phyloP scores from a whole-genome alignment of 1,284 basidiomycete genomes.

The Ustilago loliicola region DNA sequence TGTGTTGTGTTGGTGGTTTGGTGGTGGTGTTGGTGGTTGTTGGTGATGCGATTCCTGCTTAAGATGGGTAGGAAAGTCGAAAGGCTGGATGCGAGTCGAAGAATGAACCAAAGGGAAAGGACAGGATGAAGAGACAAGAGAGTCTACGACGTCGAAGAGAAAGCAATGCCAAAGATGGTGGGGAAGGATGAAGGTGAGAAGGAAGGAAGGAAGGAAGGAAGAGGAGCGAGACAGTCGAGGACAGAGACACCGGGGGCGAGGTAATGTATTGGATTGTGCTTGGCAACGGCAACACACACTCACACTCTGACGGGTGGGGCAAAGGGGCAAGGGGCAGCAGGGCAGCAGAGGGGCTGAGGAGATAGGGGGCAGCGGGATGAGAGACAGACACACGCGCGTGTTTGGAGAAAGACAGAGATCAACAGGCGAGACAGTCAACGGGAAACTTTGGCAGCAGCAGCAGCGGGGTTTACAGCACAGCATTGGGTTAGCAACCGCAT shows the following conservation, averaged over 20 bases:
- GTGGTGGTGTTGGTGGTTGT: conserved; percentile 10
- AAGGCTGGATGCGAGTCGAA: conserved; percentile 11
- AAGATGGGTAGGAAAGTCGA: conserved; percentile 1
- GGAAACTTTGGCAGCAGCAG: neutral
- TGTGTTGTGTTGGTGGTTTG: conserved; percentile 1
- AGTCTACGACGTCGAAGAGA: conserved; percentile 7
- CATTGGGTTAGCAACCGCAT: neutral
- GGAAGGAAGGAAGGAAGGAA: conserved; percentile 14
- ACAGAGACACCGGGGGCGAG: conserved; percentile 7
- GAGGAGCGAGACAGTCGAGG: neutral
- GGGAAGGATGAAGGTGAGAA: conserved; percentile 4
- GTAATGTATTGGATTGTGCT: neutral
- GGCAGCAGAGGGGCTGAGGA: neutral
- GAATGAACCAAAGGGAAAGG: conserved; percentile 2
- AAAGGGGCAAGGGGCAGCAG: neutral
- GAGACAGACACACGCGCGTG: no score
- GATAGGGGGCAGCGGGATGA: neutral
- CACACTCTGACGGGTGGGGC: neutral
- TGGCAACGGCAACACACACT: neutral
- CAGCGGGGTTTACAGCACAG: neutral
- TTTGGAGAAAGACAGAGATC: conserved; percentile 2
- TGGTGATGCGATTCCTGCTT: conserved; percentile 13
- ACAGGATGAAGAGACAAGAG: conserved; percentile 16
- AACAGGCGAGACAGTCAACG: neutral
- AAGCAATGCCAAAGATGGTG: conserved; percentile 4